A percentile compares a stretch with the other conserved stretches of the same genome.
Conservation (phyloP, 1,139 yeast genomes). For the Yamadazyma atlantica region DNA sequence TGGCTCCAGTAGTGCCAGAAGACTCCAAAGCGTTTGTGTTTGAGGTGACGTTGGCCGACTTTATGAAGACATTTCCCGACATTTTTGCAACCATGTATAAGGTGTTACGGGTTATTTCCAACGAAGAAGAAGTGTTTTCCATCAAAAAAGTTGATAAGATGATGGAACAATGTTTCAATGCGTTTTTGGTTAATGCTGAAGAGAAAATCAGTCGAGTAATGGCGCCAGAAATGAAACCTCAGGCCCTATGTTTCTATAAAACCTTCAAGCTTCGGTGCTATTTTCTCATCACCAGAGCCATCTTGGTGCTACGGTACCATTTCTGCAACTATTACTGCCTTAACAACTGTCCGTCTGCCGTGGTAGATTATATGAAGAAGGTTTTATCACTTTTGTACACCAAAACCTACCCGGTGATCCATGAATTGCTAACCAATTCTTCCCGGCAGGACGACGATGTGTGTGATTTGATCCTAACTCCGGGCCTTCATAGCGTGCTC, state of each 20-base stretch:
- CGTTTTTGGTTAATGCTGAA: constrained; percentile 2
- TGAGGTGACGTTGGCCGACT: not conserved
- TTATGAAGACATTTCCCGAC: not conserved
- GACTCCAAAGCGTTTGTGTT: constrained; percentile 20
- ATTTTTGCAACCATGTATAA: not conserved
- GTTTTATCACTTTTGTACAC: constrained; percentile 5
- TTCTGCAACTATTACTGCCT: constrained; percentile 9
- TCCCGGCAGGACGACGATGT: constrained; percentile 19
- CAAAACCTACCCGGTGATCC: constrained; percentile 5
- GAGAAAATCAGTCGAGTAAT: not conserved
- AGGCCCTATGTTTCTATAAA: constrained; percentile 7
- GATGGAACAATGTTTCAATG: constrained; percentile 5
- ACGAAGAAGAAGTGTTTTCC: not conserved
- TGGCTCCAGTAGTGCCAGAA: constrained; percentile 15
- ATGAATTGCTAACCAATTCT: constrained; percentile 7
- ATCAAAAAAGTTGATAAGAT: not conserved
- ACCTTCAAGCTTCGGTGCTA: constrained; percentile 8
- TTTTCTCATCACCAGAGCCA: constrained; percentile 7
- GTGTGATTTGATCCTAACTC: constrained; percentile 33
- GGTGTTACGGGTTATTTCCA: not conserved
- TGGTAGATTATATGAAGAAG: constrained; percentile 4
- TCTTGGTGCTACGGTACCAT: constrained; percentile 11
- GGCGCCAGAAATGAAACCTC: not conserved
- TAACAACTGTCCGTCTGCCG: not conserved
- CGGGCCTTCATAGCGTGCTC: constrained; percentile 27